Conservation (phyloP, 2,329 filamentous ascomycete species). For the Leptographium procerum region DNA sequence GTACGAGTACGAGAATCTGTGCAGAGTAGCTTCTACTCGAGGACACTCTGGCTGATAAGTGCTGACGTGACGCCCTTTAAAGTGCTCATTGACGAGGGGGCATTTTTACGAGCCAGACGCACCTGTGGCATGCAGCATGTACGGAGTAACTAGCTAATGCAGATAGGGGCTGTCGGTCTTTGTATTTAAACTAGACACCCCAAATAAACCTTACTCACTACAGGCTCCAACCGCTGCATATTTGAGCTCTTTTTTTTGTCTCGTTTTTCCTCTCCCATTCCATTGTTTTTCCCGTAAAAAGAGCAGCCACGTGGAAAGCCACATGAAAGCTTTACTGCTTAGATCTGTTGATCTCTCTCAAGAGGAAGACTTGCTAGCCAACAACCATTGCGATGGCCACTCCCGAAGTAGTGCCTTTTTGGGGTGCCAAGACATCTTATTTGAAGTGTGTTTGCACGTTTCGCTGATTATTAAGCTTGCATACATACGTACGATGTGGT, state of each 20-base stretch:
- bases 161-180: neutral
- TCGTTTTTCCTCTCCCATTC: neutral
- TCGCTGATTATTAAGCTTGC: neutral
- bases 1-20: no score
- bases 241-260: neutral
- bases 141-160: neutral
- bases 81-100: neutral
- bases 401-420: neutral
- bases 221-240: neutral
- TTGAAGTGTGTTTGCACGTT: neutral
- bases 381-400: neutral
- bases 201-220: neutral
- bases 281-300: neutral
- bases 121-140: neutral
- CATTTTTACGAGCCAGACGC: neutral
- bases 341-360: neutral
- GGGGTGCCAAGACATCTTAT: neutral
- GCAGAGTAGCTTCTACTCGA: neutral
- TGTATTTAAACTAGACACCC: neutral
- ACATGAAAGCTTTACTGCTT: neutral
- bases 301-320: neutral
- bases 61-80: neutral
- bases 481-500: neutral
- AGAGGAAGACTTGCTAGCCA: neutral
- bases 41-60: neutral